Evolutionary conservation across 345 rosid species (phyloP).

Genomic region (Corchorus olitorius): DNA sequence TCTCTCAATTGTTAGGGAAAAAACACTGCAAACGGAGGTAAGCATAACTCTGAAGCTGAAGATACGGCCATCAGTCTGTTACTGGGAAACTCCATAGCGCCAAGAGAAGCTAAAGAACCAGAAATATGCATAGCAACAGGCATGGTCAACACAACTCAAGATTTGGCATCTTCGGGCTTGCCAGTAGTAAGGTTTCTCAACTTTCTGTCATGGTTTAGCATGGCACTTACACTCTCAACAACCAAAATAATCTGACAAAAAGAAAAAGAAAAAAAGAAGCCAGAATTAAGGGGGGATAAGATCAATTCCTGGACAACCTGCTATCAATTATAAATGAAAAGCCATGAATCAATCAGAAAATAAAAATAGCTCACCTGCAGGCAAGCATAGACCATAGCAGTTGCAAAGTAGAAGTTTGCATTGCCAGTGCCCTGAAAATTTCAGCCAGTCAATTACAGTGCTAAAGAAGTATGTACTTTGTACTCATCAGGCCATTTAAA

Average conservation of each 20-base stretch:
- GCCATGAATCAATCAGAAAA: not conserved
- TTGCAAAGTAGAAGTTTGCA: slow-evolving; percentile 94
- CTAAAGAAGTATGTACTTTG: not conserved
- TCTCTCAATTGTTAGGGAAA: not conserved
- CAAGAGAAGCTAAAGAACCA: slow-evolving; percentile 1
- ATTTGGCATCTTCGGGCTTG: slow-evolving; percentile 38
- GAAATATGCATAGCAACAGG: not conserved
- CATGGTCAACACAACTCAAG: slow-evolving; percentile 19
- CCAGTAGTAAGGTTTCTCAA: slow-evolving; percentile 38
- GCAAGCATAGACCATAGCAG: slow-evolving; percentile 90
- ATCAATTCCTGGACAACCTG: not conserved
- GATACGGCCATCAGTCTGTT: not conserved
- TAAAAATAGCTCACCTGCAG: slow-evolving; percentile 61
- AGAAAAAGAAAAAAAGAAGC: not conserved
- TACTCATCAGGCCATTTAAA: slow-evolving; percentile 3
- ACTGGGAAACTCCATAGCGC: not conserved
- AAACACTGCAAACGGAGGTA: not conserved
- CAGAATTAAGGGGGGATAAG: not conserved
- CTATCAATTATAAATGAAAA: not conserved
- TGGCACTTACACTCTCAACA: slow-evolving; percentile 76
- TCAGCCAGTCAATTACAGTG: slow-evolving; percentile 20
- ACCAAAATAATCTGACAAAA: slow-evolving; percentile 68
- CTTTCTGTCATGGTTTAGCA: slow-evolving; percentile 82
- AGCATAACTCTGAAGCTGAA: not conserved
- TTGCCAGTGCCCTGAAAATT: slow-evolving; percentile 89